Evolutionary conservation across 208 protist genomes (phyloP).

Genomic region (Trypanosoma vivax): DNA sequence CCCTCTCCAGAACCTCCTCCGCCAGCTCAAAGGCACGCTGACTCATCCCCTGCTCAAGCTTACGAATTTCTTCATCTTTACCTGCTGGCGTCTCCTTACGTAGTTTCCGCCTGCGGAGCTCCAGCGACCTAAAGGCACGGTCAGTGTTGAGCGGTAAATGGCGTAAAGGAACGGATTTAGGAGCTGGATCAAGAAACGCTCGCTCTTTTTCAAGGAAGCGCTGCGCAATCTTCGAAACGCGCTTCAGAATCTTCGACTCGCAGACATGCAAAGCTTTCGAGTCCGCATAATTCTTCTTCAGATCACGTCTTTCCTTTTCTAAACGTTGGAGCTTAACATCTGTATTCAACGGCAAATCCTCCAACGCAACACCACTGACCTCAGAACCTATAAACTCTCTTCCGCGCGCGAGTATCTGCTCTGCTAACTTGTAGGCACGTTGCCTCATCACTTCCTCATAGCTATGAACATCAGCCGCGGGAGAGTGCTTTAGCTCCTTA

Average conservation of each 20-base stretch:
- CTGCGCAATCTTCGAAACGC: constrained; percentile 11
- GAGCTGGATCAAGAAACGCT: constrained; percentile 3
- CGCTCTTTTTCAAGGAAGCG: constrained; percentile 1
- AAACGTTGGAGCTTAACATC: constrained; percentile 35
- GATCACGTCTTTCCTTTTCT: neutral
- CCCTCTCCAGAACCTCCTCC: constrained; percentile 36
- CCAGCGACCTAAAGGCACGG: constrained; percentile 41
- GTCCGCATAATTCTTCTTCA: constrained; percentile 5
- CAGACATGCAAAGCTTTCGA: neutral
- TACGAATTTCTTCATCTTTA: constrained; percentile 16
- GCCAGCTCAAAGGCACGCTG: constrained; percentile 51
- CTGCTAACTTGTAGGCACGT: constrained; percentile 45
- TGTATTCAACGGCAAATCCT: constrained; percentile 38
- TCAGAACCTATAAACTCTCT: constrained; percentile 47
- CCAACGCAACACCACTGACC: constrained; percentile 51
- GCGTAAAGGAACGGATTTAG: constrained; percentile 39
- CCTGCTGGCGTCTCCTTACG: constrained; percentile 34
- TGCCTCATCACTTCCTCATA: constrained; percentile 55
- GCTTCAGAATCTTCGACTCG: constrained; percentile 10
- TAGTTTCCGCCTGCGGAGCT: constrained; percentile 49
- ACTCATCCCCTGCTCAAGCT: constrained; percentile 54
- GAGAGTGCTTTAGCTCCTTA: constrained; percentile 34
- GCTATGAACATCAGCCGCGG: constrained; percentile 30
- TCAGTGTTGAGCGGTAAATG: constrained; percentile 36
- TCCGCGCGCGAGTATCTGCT: constrained; percentile 55